Evolutionary conservation across 2,329 filamentous ascomycete genomes (phyloP).

Genomic region (Bertia moriformis): DNA sequence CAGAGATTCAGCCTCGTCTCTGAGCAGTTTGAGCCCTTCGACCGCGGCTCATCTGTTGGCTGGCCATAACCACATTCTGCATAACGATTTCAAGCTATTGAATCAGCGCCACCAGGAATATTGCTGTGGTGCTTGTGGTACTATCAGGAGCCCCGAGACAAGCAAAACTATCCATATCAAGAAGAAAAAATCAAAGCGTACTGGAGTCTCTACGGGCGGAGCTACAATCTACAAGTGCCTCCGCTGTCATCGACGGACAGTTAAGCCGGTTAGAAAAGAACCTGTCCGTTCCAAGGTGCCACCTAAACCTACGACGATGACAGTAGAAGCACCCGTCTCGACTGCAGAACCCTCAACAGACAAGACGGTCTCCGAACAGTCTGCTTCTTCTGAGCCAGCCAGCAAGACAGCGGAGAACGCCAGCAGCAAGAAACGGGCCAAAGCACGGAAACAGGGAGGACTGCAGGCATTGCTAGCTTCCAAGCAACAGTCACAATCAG

Average conservation of each 20-base stretch:
- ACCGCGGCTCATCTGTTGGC: constrained; percentile 22
- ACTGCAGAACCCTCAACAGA: not conserved
- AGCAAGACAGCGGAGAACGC: constrained; percentile 18
- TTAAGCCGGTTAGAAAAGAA: constrained; percentile 10
- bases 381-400: constrained; percentile 3
- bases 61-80: constrained; percentile 18
- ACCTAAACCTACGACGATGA: not conserved
- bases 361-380: constrained; percentile 3
- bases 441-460: constrained; percentile 34
- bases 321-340: not conserved
- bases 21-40: constrained; percentile 16
- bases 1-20: constrained; percentile 15
- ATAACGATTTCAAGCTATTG: constrained; percentile 15
- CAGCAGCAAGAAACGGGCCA: constrained; percentile 38
- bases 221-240: constrained; percentile 17
- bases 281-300: constrained; percentile 1
- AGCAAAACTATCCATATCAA: not conserved
- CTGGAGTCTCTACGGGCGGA: not conserved
- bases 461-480: constrained; percentile 35
- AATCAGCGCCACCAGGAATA: constrained; percentile 14
- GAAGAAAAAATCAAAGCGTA: not conserved
- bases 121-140: constrained; percentile 23
- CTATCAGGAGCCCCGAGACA: constrained; percentile 12
- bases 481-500: constrained; percentile 15
- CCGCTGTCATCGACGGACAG: constrained; percentile 16